These are phyloP conservation scores for Sonneratia alba DNA, from an alignment of 345 rosid genomes.

Conservation along the genomic window DNA sequence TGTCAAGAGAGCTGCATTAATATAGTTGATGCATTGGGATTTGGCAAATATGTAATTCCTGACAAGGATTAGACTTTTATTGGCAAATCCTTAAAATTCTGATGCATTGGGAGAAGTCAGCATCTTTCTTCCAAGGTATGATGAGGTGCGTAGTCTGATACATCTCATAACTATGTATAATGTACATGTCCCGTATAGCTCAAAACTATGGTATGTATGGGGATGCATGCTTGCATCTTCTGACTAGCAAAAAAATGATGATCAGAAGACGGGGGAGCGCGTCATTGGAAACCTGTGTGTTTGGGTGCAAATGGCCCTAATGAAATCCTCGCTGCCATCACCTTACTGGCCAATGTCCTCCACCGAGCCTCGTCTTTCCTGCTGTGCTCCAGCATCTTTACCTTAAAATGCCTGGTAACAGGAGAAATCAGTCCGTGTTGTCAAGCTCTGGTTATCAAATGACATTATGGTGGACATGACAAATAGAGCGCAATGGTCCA, in stretches of 20 bases:
- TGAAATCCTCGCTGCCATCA: slow-evolving; percentile 45
- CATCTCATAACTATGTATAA: not conserved
- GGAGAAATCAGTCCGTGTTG: not conserved
- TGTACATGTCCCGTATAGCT: not conserved
- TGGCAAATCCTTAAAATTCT: not conserved
- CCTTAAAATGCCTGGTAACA: slow-evolving; percentile 36
- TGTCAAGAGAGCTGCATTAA: not conserved
- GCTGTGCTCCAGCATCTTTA: slow-evolving; percentile 50
- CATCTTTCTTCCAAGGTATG: too few relatives aligned
- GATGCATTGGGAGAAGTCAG: too few relatives aligned
- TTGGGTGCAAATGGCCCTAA: slow-evolving; percentile 41
- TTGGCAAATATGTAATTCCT: not conserved
- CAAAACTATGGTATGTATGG: not conserved
- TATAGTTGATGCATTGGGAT: not conserved
- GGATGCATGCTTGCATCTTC: not conserved
- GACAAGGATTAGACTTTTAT: not conserved
- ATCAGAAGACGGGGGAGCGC: not conserved
- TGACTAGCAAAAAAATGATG: not conserved
- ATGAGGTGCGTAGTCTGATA: not conserved
- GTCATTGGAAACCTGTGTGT: slow-evolving; percentile 16
- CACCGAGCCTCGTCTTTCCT: slow-evolving; percentile 67
- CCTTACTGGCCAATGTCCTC: slow-evolving; percentile 64
- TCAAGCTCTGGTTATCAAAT: not conserved
- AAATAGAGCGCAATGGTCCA: not conserved
- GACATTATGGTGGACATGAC: too few relatives aligned